Evolutionary conservation across 306 rosid genomes (phyloP), one percentile per base, ranked within the genome.

Genomic region (Fragaria nilgerrensis): DNA sequence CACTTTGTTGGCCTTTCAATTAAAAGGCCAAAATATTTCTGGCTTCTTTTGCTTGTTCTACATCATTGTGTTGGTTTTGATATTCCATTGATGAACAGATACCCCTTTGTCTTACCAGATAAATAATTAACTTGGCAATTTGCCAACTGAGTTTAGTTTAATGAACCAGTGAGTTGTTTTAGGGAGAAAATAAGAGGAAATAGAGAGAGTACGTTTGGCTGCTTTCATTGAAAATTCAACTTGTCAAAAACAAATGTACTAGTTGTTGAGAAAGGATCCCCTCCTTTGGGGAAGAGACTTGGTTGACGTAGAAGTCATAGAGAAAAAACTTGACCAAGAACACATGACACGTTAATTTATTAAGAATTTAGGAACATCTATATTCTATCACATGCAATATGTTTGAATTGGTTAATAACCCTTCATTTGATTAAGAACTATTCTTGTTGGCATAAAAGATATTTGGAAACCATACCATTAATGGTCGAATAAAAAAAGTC

Each of bases 71-170:
- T 59, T 12, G 36, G 37, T 59, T 12, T 59, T 56, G 2, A 25
- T 61, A 61, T 61, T 61, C 19, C 37, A 27, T 61, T 27, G 66
- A 61, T 27, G 37, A 61, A 25, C 37, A 27, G 66, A 25, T 25
- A 25, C 66, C 37, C 36, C 66, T 25, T 12, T 25, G 37, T 61
- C 66, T 61, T 25, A 12, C 19, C 66, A 25, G 16, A 22, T 1
- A 9, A 22, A 9, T 22, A 22, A 22, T 22, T 32, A 32, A 32
- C 36, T 56, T 64, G 43, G 55, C 59, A 20, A 27, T 68, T 55
- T 48, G 80, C 59, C 84, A 69, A 75, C 72, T 43, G 34, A 59
- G 67, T 68, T 75, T 68, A 68, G 69, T 75, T 80, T 80, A 75
- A 75, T 66, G 20, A 67, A 74, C 49, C 20, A 20, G 55, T 64